phyloP scores from a whole-genome alignment of 768 basidiomycete genomes.

The Galerina marginata region DNA sequence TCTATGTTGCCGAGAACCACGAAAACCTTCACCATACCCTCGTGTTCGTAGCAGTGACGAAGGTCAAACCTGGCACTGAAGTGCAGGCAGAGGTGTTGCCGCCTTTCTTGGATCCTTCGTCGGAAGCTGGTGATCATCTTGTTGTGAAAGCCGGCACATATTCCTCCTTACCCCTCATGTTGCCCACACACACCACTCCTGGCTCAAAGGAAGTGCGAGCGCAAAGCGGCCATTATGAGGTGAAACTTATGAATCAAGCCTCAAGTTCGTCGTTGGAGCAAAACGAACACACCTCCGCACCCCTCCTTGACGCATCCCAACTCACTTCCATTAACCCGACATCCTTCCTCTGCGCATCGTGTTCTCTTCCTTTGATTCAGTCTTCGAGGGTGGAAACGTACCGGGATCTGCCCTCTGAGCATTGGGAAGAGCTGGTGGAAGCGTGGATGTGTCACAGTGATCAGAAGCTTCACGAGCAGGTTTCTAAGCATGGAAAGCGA shows the following conservation, averaged over 20 bases:
- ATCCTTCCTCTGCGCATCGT: constrained; percentile 78
- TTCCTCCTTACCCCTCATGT: constrained; percentile 60
- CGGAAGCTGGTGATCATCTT: constrained; percentile 57
- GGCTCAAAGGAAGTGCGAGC: constrained; percentile 66
- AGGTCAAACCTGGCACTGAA: constrained; percentile 52
- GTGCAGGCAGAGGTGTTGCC: constrained; percentile 72
- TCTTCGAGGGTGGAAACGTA: constrained; percentile 56
- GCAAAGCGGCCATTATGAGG: constrained; percentile 68
- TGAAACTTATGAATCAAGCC: constrained; percentile 60
- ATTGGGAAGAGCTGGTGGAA: constrained; percentile 97
- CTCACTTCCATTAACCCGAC: constrained; percentile 59
- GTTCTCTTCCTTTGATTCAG: constrained; percentile 77
- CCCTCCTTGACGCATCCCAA: constrained; percentile 75
- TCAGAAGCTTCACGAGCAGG: constrained; percentile 77
- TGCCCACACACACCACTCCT: constrained; percentile 59
- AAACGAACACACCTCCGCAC: constrained; percentile 37
- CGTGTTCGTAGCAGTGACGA: constrained; percentile 69
- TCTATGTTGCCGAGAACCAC: constrained; percentile 77
- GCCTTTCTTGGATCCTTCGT: constrained; percentile 42
- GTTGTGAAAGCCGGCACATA: constrained; percentile 64
- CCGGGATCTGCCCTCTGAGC: constrained; percentile 90
- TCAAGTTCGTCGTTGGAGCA: constrained; percentile 25
- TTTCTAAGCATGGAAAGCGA: constrained; percentile 58
- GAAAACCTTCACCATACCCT: constrained; percentile 83
- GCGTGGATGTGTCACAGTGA: constrained; percentile 98